Conservation (phyloP, 2,329 filamentous ascomycete genomes). For the Alternaria sp. region DNA sequence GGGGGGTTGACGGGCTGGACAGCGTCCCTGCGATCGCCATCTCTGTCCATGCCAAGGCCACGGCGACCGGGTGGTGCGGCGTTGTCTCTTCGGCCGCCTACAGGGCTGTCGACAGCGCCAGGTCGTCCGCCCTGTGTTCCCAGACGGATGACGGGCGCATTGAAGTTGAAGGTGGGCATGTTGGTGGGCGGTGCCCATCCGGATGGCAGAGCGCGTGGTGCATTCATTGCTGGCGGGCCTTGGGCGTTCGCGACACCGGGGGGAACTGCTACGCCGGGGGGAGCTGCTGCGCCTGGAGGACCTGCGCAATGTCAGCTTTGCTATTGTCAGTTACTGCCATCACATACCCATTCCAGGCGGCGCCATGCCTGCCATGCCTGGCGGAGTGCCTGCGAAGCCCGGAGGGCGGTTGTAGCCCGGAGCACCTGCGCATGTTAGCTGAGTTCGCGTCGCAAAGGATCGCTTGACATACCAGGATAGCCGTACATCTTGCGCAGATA, state of each 20-base stretch:
- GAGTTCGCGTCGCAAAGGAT: neutral
- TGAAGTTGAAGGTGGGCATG: constrained; percentile 98
- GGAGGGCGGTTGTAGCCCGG: constrained; percentile 77
- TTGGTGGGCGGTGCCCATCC: constrained; percentile 89
- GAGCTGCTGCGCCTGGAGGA: constrained; percentile 51
- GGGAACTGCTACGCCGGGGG: constrained; percentile 73
- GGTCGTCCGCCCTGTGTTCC: constrained; percentile 77
- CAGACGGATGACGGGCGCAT: constrained; percentile 91
- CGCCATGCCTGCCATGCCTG: constrained; percentile 77
- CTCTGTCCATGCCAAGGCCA: constrained; percentile 66
- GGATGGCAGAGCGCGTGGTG: constrained; percentile 78
- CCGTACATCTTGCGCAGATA: constrained; percentile 41
- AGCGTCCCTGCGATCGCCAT: constrained; percentile 68
- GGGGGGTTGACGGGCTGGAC: constrained; percentile 77
- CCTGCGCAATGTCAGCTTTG: constrained; percentile 9
- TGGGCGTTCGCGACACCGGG: constrained; percentile 80
- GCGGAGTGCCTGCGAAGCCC: constrained; percentile 74
- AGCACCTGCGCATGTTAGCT: constrained; percentile 45
- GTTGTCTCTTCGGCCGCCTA: constrained; percentile 56
- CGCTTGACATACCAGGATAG: constrained; percentile 37
- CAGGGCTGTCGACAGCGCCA: constrained; percentile 50
- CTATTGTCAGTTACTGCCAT: neutral
- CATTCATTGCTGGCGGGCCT: constrained; percentile 75
- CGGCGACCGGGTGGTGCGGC: constrained; percentile 48
- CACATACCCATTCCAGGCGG: constrained; percentile 80